Conservation (phyloP, 129 eudicot species). For the Chrysanthemum seticuspe region DNA sequence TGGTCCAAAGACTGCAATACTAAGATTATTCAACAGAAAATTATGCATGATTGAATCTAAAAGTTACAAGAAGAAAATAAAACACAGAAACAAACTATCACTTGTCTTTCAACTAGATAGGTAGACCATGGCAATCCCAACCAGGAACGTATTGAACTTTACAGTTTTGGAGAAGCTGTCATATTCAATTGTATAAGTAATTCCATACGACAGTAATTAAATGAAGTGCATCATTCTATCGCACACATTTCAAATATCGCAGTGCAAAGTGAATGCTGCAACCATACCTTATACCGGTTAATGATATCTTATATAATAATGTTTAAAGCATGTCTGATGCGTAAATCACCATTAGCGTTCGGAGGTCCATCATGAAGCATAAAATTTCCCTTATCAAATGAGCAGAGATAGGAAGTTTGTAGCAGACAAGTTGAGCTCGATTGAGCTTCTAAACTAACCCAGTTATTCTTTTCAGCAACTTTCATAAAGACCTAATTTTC, state of each 20-base stretch:
- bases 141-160: slow-evolving; percentile 87
- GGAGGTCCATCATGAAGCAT: too few species aligned
- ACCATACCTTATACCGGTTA: slow-evolving; percentile 79
- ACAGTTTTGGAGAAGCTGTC: slow-evolving; percentile 16
- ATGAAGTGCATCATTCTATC: slow-evolving; percentile 1
- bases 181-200: slow-evolving; percentile 67
- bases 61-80: too few species aligned
- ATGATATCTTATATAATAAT: slow-evolving; percentile 90
- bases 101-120: slow-evolving; percentile 93
- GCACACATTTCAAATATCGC: background rate
- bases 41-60: too few species aligned
- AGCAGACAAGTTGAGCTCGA: too few species aligned
- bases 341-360: slow-evolving; percentile 9
- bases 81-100: slow-evolving; percentile 12
- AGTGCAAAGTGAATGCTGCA: background rate
- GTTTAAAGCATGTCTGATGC: slow-evolving; percentile 94
- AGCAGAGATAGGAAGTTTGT: too few species aligned
- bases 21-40: too few species aligned
- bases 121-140: slow-evolving; percentile 99
- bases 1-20: too few species aligned
- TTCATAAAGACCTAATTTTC: too few species aligned
- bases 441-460: too few species aligned
- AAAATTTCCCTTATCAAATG: too few species aligned
- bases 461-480: too few species aligned
- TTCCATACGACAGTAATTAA: background rate